Base-by-base conservation (phyloP, 768 basidiomycete species). In the Mycena albidolilacea region DNA sequence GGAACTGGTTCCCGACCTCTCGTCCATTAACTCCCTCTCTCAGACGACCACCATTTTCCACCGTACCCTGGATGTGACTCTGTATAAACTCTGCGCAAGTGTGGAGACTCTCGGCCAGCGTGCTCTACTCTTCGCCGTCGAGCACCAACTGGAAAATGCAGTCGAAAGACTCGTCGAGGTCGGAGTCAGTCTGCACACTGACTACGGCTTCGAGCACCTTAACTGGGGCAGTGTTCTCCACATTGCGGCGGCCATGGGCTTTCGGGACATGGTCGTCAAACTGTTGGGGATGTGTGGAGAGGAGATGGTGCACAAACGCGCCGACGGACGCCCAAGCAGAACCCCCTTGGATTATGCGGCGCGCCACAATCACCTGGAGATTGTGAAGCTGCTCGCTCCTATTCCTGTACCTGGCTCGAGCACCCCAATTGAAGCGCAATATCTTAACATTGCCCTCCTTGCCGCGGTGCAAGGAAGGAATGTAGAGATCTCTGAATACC, bases 111-210 rank as follows among this genome's bases (percentile, higher is more conserved):
- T 59, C 44, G 67, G 58, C 5, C 23, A n/a, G 19, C 58, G 46
- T n/a, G 30, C 67, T 44, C 41, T 68, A 14, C 67, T 68, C 41
- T 62, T 35, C 19, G 61, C 61, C 8, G 61, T 68, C 14, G 17
- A 60, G 46, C 58, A 48, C 23, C 41, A 68, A 30, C 35, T 60
- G 38, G 67, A 68, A 44, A 43, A 39, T 57, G 15, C 58, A 14
- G 9, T 60, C 41, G 67, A 58, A 1, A 58, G 21, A 44, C 57
- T 68, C 5, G 58, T 44, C 14, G 57, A 3, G 4, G 67, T 41
- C 8, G 67, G 67, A 30, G 41, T 59, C 21, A 39, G 12, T 48
- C 23, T 60, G 17, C n/a, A n/a, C n/a, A n/a, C n/a, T n/a, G n/a
- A n/a, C n/a, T n/a, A n/a, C n/a, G n/a, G n/a, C n/a, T n/a, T n/a